Base-by-base conservation (phyloP, 495 filamentous ascomycete species). In the Evansstolkia leycettana region DNA sequence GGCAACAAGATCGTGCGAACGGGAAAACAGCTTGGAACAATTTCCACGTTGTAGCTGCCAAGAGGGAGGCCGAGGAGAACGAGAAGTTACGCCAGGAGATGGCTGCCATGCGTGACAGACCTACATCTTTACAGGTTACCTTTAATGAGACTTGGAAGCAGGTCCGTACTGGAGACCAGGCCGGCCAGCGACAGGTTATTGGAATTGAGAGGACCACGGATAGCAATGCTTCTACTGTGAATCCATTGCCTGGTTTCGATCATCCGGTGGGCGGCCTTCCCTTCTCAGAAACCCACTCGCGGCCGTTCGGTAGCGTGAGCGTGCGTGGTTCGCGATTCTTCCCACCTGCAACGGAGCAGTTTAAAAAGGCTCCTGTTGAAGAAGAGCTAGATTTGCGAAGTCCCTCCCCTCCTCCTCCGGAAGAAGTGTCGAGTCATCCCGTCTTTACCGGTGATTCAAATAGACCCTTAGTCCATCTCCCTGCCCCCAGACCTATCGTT, bases 391-490 rank as follows among this genome's bases (percentile, higher is more conserved):
- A 43, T 34, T 37, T 54, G 31, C 56, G 55, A 34, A 65, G 60
- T 30, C 58, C 65, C 25, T 83, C 81, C 1, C 81, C 82, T 2
- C 82, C 83, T 23, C 82, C 83, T 5, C 81, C 82, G 0, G 82
- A 84, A 46, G 64, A 65, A 34, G 31, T 57, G 34, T 77, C 74
- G 39, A 68, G 58, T 26, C 82, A 88, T 46, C 82, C 82, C 0
- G 83, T 74, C 4, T 85, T 77, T 39, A 73, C 75, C 41, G 76
- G 78, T 32, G 73, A 78, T 47, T 64, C 60, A 2, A 63, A 60
- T 19, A 74, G 70, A 17, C 82, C 82, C 1, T 62, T 76, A 37
- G 81, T 89, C 12, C 70, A 77, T 19, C 57, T 89, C 14, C 83
- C 83, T 7, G 67, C 60, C 5, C 69, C 75, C 14, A 70, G 75